Conservation (phyloP, 371 early-diverging fungal genomes). For the Enterospora canceri region DNA sequence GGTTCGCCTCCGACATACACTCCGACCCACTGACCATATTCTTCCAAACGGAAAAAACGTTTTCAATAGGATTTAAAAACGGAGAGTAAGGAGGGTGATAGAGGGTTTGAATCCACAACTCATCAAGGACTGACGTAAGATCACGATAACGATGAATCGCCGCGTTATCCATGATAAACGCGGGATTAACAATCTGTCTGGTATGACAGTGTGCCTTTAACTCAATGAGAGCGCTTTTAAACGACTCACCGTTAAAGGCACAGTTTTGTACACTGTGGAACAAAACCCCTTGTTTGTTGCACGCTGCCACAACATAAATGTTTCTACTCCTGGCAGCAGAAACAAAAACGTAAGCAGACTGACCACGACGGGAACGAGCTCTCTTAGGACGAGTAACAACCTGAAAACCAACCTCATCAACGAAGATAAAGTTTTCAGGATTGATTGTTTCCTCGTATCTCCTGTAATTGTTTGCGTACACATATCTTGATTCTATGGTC, state of each 20-base stretch:
- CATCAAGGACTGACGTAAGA: not conserved
- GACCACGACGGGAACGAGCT: not conserved
- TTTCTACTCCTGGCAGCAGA: not conserved
- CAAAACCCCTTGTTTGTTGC: not conserved
- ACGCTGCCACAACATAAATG: not conserved
- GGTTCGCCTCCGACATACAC: not conserved
- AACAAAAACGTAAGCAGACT: not conserved
- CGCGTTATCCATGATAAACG: not conserved
- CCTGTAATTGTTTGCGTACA: not conserved
- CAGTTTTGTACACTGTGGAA: not conserved
- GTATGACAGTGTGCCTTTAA: not conserved
- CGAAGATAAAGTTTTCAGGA: not conserved
- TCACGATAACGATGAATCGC: not conserved
- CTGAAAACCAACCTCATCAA: not conserved
- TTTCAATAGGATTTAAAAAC: constrained; percentile 4
- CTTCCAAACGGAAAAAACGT: not conserved
- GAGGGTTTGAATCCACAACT: not conserved
- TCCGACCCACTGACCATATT: not conserved
- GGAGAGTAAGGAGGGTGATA: not conserved
- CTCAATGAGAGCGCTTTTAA: not conserved
- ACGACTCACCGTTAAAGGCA: not conserved
- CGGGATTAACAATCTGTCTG: not conserved
- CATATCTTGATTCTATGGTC: not conserved
- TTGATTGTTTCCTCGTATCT: not conserved
- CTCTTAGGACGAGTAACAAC: not conserved